Evolutionary conservation across 139 green algal genomes (phyloP).

Genomic region (Chlamydomonas sp.): DNA sequence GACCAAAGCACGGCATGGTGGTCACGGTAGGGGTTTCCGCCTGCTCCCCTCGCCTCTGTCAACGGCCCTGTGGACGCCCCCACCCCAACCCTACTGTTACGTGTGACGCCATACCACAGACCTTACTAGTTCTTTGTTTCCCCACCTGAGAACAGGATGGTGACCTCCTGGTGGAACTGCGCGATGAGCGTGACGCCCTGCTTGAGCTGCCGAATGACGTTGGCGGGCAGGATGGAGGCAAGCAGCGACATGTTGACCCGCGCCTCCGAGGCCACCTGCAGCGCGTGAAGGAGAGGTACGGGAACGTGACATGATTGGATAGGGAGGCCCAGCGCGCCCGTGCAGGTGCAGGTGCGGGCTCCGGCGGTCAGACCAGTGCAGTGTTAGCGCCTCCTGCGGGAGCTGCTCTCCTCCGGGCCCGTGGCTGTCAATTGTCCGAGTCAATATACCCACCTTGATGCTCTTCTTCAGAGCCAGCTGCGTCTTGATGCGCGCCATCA

Average conservation of each 20-base stretch:
- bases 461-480: conserved; percentile 50
- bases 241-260: conserved; percentile 42
- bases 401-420: no score
- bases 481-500: conserved; percentile 57
- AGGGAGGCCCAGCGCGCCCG: background rate
- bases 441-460: background rate
- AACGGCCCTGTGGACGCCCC: no score
- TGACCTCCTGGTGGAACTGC: conserved; percentile 40
- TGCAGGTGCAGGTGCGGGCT: no score
- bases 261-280: conserved; percentile 41
- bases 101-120: no score
- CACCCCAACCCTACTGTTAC: background rate
- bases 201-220: conserved; percentile 57
- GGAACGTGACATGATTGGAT: background rate
- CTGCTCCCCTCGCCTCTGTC: no score
- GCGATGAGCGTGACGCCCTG: conserved; percentile 46
- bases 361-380: no score
- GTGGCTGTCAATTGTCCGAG: no score
- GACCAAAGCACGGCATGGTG: no score
- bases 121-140: background rate
- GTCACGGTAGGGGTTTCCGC: no score
- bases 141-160: conserved; percentile 55
- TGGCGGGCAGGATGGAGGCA: conserved; percentile 53
- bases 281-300: background rate
- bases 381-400: no score